Base-by-base conservation (phyloP, 345 rosid species). In the Geranium brycei region DNA sequence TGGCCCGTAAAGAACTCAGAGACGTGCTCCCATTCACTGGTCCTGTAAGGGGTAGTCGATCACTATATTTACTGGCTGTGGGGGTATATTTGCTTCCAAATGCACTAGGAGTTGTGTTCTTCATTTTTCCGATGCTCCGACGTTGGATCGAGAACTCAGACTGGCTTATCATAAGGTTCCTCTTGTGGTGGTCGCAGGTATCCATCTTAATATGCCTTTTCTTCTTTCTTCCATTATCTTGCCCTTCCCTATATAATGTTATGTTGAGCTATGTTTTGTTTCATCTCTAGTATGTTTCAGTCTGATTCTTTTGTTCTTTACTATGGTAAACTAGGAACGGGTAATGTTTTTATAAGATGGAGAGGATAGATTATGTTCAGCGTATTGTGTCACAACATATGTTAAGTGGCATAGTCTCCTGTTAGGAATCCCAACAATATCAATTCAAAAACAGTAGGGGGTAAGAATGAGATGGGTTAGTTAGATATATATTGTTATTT, bases 181-280 rank as follows among this genome's bases (percentile, higher is more conserved):
- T 93, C 23, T 68, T 93, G 75, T 90, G 99, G 99, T 93, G 97
- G 99, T 88, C 99, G 62, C 99, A 93, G 95, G 97, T 90, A 85
- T 41, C 63, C 62, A 23, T 55, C 7, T 64, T 23, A 30, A 38
- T 38, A 4, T 32, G 17, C 18, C 28, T 51, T 66, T 64, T 32
- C 60, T n/a, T 64, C 56, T 55, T 56, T 51, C 58, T 68, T 57
- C 64, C 31, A 31, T 47, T 47, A 8, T 13, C 53, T 47, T 47
- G 53, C 3, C 7, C 15, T 10, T 13, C 11, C 28, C 12, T 8
- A 7, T 47, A 47, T 47, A 8, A 47, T 47, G 53, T 10, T 47
- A 8, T 47, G 15, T 47, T 47, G 15, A 13, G 53, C 53, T 47
- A 23, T 23, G 28, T 23, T 23, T 23, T 23, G 28, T 23, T 23